Evolutionary conservation across 768 basidiomycete genomes (phyloP), one percentile per base, ranked within the genome.

Genomic region (Phanerochaete sordida): DNA sequence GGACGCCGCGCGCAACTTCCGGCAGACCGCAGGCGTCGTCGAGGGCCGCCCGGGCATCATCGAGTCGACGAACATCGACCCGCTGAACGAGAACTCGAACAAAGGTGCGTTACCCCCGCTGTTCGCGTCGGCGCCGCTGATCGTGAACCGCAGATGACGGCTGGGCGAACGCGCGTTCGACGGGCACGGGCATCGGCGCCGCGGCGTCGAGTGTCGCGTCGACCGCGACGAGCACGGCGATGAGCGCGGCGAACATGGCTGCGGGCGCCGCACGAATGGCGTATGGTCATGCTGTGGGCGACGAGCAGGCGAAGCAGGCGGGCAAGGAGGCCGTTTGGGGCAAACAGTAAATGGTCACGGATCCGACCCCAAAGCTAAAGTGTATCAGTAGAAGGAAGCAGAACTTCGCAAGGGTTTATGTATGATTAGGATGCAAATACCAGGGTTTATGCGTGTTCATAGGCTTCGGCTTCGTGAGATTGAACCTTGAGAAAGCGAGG

Each of bases 1-100:
- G 46, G 68, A 79, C 30, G 79, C 80, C 2, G 68, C 72, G 56
- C 74, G 73, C 23, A 68, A 66, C 46, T 72, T 80, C 67, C 77
- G 74, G 57, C 60, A 76, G 57, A 70, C 73, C 7, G 76, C 80
- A 9, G 81, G 84, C 21, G 82, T 83, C 35, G 69, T 80, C 39
- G 84, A 84, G 67, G 77, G 75, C 15, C 77, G 75, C 1, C 81
- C 84, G 6, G 82, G 83, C 19, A 83, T 84, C 63, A 82, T 85
- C 63, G 82, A 85, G 69, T 71, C 74, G 31, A 73, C 81, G 24
- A 71, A 82, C 63, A 82, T 84, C 56, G 81, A 81, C 55, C 83
- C 83, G 23, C 68, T 84, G 65, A 76, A 76, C 59, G 74, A 81
- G 53, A 71, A 76, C 59, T 74, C 76, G 5, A 77, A 75, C 61